phyloP scores from a whole-genome alignment of 306 rosid genomes.

The Mucuna pruriens region DNA sequence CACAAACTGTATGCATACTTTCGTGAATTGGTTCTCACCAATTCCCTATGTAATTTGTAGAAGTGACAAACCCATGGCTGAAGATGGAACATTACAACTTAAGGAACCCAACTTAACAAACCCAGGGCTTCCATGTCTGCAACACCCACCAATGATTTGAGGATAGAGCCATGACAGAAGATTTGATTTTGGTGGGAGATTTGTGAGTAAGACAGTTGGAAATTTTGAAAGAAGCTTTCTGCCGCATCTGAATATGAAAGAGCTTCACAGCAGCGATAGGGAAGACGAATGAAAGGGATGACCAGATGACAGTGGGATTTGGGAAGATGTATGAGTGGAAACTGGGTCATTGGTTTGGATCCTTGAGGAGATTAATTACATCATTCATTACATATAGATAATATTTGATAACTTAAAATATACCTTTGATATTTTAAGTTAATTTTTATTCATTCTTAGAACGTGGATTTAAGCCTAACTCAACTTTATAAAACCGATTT shows the following conservation, averaged over 20 bases:
- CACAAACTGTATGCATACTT: not conserved
- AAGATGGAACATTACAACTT: not conserved
- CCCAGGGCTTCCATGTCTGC: not conserved
- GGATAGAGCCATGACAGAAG: not conserved
- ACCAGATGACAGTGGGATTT: not conserved
- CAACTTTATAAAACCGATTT: too few species aligned
- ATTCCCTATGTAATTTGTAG: not conserved
- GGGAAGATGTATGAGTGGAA: not conserved
- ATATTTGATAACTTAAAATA: not conserved
- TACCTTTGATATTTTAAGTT: not conserved
- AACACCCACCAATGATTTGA: not conserved
- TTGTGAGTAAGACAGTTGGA: not conserved
- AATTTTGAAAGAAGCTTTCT: not conserved
- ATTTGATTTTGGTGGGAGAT: not conserved
- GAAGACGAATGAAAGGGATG: not conserved
- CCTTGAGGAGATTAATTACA: not conserved
- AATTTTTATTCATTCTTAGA: not conserved
- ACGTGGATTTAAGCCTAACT: too few species aligned
- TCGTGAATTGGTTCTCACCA: not conserved
- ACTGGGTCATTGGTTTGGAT: not conserved
- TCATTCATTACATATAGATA: not conserved
- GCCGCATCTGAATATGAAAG: not conserved
- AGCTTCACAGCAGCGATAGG: not conserved
- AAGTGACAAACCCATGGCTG: not conserved
- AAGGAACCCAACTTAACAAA: not conserved